These are phyloP conservation scores for Manihot esculenta DNA, from an alignment of 441 rosid species.

Conservation along the genomic window DNA sequence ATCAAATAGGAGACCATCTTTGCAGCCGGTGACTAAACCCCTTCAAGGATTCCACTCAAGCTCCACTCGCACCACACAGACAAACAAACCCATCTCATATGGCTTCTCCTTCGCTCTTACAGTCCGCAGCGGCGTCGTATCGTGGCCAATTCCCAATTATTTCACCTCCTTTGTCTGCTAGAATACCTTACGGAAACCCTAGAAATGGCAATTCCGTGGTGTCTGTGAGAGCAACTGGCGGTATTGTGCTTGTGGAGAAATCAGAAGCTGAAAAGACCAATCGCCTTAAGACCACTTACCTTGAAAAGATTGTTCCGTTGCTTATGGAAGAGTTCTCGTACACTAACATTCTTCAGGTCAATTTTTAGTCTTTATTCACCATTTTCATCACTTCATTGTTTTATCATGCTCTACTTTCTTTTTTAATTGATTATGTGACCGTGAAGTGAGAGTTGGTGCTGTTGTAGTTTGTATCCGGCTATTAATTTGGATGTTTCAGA, in stretches of 20 bases:
- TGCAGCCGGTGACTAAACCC: background rate
- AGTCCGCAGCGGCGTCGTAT: slow-evolving; percentile 59
- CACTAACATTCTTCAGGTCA: slow-evolving; percentile 75
- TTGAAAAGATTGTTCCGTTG: slow-evolving; percentile 77
- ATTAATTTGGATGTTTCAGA: background rate
- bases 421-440: slow-evolving; percentile 1
- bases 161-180: slow-evolving; percentile 36
- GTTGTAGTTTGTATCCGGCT: background rate
- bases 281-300: slow-evolving; percentile 69
- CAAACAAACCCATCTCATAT: slow-evolving; percentile 28
- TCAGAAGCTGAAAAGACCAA: slow-evolving; percentile 62
- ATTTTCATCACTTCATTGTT: background rate
- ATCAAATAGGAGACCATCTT: background rate
- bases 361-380: background rate
- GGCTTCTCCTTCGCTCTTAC: slow-evolving; percentile 56
- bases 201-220: slow-evolving; percentile 34
- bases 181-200: slow-evolving; percentile 26
- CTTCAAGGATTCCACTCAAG: background rate
- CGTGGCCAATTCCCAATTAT: slow-evolving; percentile 44
- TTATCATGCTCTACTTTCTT: background rate
- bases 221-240: slow-evolving; percentile 54
- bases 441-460: too few relatives aligned
- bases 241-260: slow-evolving; percentile 71
- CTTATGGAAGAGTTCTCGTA: slow-evolving; percentile 80
- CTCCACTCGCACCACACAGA: background rate